These are phyloP conservation scores for Paraleonurus japonicus DNA, from an alignment of 257 asterid species.

Conservation along the genomic window DNA sequence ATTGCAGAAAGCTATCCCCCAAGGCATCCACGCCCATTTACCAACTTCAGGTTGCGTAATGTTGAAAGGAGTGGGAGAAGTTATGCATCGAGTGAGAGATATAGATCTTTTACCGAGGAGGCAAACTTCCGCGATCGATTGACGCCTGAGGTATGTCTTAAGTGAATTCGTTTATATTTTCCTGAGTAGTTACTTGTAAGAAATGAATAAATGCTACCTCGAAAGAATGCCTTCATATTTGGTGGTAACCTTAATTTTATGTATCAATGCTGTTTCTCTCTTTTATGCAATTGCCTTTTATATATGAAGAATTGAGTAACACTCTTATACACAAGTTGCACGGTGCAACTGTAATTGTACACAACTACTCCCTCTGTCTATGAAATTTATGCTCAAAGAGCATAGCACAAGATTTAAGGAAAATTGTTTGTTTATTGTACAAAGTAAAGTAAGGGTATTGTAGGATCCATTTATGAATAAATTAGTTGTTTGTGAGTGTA, in stretches of 20 bases:
- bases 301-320: not conserved
- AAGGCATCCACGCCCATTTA: slow-evolving; percentile 45
- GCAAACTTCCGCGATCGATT: slow-evolving; percentile 44
- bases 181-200: not conserved
- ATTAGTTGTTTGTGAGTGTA: no score
- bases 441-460: no score
- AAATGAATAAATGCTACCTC: not conserved
- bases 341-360: no score
- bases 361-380: no score
- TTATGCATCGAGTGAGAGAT: slow-evolving; percentile 42
- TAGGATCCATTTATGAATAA: no score
- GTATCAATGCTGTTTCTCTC: not conserved
- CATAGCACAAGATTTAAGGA: no score
- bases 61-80: slow-evolving; percentile 49
- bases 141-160: slow-evolving; percentile 54
- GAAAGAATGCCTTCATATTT: not conserved
- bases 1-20: slow-evolving; percentile 47
- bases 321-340: no score
- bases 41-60: slow-evolving; percentile 44
- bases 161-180: not conserved
- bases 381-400: no score
- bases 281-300: not conserved
- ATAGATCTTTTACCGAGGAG: slow-evolving; percentile 44
- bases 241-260: not conserved
- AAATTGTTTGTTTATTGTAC: no score